phyloP scores from a whole-genome alignment of 768 basidiomycete species.

The Lenzites betulinus region DNA sequence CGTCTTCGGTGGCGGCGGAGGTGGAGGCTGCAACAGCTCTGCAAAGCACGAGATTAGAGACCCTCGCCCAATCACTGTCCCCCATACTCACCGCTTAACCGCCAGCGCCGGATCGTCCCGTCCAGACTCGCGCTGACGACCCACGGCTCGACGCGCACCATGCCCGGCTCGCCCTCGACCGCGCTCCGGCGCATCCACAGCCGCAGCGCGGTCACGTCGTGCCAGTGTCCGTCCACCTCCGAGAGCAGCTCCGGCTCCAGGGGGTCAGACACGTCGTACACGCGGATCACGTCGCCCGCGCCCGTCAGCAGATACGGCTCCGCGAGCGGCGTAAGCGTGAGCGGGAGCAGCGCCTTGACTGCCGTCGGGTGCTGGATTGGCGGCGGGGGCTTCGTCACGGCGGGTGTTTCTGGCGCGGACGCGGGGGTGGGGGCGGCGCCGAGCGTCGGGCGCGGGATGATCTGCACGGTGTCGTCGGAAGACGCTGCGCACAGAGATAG shows the following conservation, averaged over 20 bases:
- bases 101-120: conserved; percentile 86
- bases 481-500: conserved; percentile 59
- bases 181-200: conserved; percentile 64
- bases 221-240: conserved; percentile 86
- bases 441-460: conserved; percentile 47
- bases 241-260: conserved; percentile 71
- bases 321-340: conserved; percentile 59
- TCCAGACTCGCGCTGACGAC: conserved; percentile 85
- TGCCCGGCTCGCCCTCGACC: conserved; percentile 47
- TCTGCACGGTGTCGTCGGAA: conserved; percentile 80
- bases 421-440: conserved; percentile 16
- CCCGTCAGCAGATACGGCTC: conserved; percentile 83
- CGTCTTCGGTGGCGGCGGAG: conserved; percentile 5
- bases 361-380: conserved; percentile 61
- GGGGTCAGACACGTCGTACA: conserved; percentile 74
- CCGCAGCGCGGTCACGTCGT: conserved; percentile 77
- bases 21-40: conserved; percentile 23
- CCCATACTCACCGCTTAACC: conserved; percentile 50
- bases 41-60: background rate
- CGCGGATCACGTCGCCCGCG: conserved; percentile 78
- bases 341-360: conserved; percentile 74
- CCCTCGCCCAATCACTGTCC: background rate
- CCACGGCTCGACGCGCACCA: conserved; percentile 67
- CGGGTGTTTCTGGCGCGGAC: background rate
- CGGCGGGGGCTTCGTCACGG: conserved; percentile 38